Percentiles rank a stretch among this genome's conserved stretches.
Conservation (phyloP, 208 protist species). For the Phytomonas sp. region DNA sequence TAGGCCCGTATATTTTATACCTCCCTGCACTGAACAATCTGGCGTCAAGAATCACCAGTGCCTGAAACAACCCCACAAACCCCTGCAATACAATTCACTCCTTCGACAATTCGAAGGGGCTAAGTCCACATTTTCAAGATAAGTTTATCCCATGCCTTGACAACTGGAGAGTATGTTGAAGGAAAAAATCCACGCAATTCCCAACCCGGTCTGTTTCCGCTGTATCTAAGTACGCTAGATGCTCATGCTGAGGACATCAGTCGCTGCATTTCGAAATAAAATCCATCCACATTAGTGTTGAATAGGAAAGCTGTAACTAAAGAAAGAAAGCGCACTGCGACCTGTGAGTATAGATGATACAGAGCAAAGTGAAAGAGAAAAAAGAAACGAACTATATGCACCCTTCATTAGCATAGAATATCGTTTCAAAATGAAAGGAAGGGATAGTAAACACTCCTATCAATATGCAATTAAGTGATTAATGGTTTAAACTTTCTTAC, state of each 20-base stretch:
- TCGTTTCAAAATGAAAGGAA: constrained; percentile 6
- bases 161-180: background rate
- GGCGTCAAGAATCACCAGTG: background rate
- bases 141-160: background rate
- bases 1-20: background rate
- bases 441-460: background rate
- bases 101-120: background rate
- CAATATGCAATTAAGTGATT: background rate
- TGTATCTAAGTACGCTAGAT: background rate
- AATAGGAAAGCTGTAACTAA: background rate
- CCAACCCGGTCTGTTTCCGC: background rate
- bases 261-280: background rate
- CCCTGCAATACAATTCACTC: background rate
- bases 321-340: background rate
- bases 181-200: background rate
- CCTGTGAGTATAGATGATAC: background rate
- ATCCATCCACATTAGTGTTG: background rate
- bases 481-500: background rate
- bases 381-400: constrained; percentile 6
- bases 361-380: constrained; percentile 10
- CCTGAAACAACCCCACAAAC: background rate
- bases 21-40: background rate
- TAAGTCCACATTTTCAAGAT: background rate
- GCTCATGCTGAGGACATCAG: background rate
- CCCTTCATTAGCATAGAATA: too few species aligned